Conservation (phyloP, 345 rosid genomes). For the Adansonia digitata region DNA sequence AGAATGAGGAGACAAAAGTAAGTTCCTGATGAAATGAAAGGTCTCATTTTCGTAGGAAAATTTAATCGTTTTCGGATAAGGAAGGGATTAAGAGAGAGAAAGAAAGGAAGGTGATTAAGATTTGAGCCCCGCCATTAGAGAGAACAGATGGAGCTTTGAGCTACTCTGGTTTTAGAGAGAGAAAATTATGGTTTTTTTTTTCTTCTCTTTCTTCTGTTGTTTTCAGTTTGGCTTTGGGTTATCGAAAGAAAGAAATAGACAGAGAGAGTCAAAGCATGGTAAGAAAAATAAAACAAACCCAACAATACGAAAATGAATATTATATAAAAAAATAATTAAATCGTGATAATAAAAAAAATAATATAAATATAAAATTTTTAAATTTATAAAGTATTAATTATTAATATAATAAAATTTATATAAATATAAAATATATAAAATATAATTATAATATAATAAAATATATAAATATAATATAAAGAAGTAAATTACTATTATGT, state of each 20-base stretch:
- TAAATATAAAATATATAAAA: no score
- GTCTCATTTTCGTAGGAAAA: conserved; percentile 18
- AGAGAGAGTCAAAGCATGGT: conserved; percentile 38
- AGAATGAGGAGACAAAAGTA: conserved; percentile 24
- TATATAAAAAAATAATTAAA: no score
- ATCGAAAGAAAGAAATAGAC: conserved; percentile 3
- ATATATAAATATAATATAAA: no score
- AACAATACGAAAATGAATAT: no score
- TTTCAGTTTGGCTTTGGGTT: neutral
- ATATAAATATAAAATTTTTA: no score
- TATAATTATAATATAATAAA: no score
- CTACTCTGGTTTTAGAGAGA: conserved; percentile 22
- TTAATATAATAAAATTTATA: no score
- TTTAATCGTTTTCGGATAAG: neutral
- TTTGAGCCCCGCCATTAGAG: conserved; percentile 49
- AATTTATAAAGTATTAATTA: no score
- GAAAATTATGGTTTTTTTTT: neutral
- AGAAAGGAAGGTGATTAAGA: conserved; percentile 28
- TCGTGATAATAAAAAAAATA: no score
- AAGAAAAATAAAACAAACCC: no score
- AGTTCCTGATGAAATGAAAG: conserved; percentile 8
- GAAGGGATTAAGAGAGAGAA: neutral
- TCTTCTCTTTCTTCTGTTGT: neutral
- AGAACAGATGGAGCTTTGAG: conserved; percentile 17
- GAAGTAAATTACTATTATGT: no score